Conservation (phyloP, 306 rosid genomes). For the Erythrophleum fordii region DNA sequence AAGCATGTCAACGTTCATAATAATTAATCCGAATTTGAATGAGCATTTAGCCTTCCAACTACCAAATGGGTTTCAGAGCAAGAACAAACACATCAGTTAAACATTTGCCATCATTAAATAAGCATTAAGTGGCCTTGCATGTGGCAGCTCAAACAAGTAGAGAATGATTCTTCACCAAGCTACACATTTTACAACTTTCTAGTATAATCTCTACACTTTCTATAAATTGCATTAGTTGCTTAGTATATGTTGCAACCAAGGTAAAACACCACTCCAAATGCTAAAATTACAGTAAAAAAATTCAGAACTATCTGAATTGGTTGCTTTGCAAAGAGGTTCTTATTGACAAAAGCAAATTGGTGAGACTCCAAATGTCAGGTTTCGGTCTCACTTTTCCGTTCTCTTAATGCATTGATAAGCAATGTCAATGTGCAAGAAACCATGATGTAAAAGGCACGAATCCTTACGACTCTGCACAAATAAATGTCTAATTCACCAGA, state of each 20-base stretch:
- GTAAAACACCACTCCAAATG: constrained; percentile 2
- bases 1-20: neutral
- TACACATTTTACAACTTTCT: neutral
- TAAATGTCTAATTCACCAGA: neutral
- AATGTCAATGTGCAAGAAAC: neutral
- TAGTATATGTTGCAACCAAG: neutral
- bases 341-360: neutral
- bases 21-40: neutral
- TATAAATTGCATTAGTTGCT: constrained; percentile 5
- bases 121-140: neutral
- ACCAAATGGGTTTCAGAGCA: neutral
- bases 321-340: neutral
- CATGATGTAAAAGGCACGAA: neutral
- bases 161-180: constrained; percentile 25
- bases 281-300: neutral
- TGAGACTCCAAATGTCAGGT: neutral
- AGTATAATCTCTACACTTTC: neutral
- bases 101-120: neutral
- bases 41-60: neutral
- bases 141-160: constrained; percentile 14
- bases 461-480: neutral
- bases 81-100: constrained; percentile 6
- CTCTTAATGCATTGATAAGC: neutral
- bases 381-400: neutral
- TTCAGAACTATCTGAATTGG: neutral